Conservation (phyloP, 1,284 basidiomycete species). For the Athelia psychrophila region DNA sequence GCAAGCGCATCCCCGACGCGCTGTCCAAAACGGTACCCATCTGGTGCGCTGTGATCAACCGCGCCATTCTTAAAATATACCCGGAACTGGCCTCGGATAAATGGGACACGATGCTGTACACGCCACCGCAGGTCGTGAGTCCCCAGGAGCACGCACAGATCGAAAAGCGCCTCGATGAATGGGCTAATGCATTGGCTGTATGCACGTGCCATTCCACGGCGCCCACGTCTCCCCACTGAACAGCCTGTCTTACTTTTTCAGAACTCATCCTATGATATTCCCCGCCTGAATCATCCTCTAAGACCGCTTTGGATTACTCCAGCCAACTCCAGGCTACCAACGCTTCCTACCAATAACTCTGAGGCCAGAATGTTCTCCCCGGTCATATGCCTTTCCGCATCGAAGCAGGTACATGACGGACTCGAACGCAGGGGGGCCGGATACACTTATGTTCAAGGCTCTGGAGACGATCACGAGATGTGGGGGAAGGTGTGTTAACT, state of each 20-base stretch:
- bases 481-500: conserved; percentile 66
- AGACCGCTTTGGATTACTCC: conserved; percentile 72
- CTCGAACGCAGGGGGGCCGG: conserved; percentile 56
- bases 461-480: conserved; percentile 86
- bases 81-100: conserved; percentile 16
- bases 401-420: conserved; percentile 57
- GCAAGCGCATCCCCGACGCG: conserved; percentile 94
- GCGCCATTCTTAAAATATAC: conserved; percentile 47
- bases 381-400: conserved; percentile 78
- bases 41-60: conserved; percentile 93
- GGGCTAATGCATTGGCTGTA: conserved; percentile 65
- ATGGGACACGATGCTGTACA: conserved; percentile 62
- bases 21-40: conserved; percentile 93
- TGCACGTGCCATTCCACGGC: conserved; percentile 7
- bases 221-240: neutral
- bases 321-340: conserved; percentile 42
- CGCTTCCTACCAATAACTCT: conserved; percentile 25
- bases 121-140: conserved; percentile 63
- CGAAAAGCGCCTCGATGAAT: conserved; percentile 53
- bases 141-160: conserved; percentile 78
- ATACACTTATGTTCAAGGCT: conserved; percentile 84
- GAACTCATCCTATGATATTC: conserved; percentile 52
- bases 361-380: conserved; percentile 46
- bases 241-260: conserved; percentile 20
- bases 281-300: conserved; percentile 48